Evolutionary conservation across 805 yeast genomes (phyloP).

Genomic region (Saturnispora dispora): DNA sequence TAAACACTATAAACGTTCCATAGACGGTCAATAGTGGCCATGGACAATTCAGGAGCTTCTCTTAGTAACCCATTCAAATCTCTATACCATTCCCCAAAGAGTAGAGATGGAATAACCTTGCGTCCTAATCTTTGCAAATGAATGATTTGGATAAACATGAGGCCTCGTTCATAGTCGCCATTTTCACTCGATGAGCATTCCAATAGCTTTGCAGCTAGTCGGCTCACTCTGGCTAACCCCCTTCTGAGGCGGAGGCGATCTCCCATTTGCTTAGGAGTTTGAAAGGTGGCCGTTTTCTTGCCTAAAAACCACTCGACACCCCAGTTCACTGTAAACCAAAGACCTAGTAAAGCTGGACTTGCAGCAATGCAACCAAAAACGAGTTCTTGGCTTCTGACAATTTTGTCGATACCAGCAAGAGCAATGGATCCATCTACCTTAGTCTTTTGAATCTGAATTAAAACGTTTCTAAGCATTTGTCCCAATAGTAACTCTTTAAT

Average conservation of each 20-base stretch:
- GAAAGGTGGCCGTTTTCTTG: not conserved
- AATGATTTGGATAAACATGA: conserved; percentile 56
- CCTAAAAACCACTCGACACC: conserved; percentile 7
- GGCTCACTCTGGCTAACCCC: conserved; percentile 15
- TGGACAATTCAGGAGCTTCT: conserved; percentile 29
- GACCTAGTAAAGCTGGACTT: conserved; percentile 61
- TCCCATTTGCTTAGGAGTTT: conserved; percentile 1
- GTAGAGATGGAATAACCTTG: conserved; percentile 39
- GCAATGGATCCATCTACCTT: conserved; percentile 94
- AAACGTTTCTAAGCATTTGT: conserved; percentile 59
- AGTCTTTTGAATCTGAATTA: conserved; percentile 92
- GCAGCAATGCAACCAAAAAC: conserved; percentile 91
- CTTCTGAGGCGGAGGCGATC: not conserved
- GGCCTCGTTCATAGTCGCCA: conserved; percentile 41
- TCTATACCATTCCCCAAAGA: conserved; percentile 46
- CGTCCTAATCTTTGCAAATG: conserved; percentile 44
- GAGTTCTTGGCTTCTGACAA: conserved; percentile 82
- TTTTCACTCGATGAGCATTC: conserved; percentile 9
- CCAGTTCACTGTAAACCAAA: conserved; percentile 33
- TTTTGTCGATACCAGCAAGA: conserved; percentile 79
- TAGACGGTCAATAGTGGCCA: conserved; percentile 44
- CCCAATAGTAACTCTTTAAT: conserved; percentile 56
- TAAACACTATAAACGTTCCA: conserved; percentile 48
- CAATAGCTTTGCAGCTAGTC: conserved; percentile 17
- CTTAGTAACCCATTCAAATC: conserved; percentile 56